A percentile compares a stretch with the other conserved stretches of the same genome.
phyloP scores from a whole-genome alignment of 495 filamentous ascomycete genomes.

The Annulohypoxylon moriforme region DNA sequence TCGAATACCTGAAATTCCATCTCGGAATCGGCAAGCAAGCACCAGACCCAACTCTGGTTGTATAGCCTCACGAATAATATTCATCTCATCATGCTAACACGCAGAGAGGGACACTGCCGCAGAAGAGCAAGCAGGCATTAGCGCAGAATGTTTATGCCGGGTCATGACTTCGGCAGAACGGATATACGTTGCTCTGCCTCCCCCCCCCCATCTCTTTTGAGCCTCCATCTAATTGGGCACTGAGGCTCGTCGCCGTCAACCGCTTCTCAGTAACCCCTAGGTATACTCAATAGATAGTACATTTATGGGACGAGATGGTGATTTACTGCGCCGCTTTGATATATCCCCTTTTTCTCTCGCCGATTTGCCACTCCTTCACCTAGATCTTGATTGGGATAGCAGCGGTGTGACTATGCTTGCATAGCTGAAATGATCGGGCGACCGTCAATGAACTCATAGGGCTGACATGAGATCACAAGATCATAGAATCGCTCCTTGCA shows the following conservation, averaged over 20 bases:
- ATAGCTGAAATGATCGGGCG: background rate
- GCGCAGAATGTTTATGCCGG: background rate
- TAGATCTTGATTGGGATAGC: slow-evolving; percentile 15
- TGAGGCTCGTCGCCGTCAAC: background rate
- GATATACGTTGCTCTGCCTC: slow-evolving; percentile 31
- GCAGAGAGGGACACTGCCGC: slow-evolving; percentile 25
- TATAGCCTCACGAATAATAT: slow-evolving; percentile 20
- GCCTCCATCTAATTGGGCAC: slow-evolving; percentile 27
- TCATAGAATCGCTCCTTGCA: slow-evolving; percentile 2
- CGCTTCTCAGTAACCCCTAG: background rate
- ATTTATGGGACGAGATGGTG: background rate
- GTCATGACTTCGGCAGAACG: slow-evolving; percentile 18
- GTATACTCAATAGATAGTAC: background rate
- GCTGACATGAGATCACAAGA: background rate
- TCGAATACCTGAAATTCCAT: background rate
- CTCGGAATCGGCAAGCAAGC: slow-evolving; percentile 1
- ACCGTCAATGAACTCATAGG: background rate
- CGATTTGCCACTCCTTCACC: slow-evolving; percentile 27
- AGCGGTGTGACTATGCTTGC: slow-evolving; percentile 3
- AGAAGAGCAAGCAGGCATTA: slow-evolving; percentile 23
- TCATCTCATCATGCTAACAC: slow-evolving; percentile 3
- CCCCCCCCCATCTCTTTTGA: slow-evolving; percentile 28
- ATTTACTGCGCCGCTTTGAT: slow-evolving; percentile 38
- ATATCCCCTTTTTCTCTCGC: slow-evolving; percentile 16
- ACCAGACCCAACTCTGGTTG: background rate